Evolutionary conservation across 768 basidiomycete species (phyloP).

Genomic region (Vararia minispora): DNA sequence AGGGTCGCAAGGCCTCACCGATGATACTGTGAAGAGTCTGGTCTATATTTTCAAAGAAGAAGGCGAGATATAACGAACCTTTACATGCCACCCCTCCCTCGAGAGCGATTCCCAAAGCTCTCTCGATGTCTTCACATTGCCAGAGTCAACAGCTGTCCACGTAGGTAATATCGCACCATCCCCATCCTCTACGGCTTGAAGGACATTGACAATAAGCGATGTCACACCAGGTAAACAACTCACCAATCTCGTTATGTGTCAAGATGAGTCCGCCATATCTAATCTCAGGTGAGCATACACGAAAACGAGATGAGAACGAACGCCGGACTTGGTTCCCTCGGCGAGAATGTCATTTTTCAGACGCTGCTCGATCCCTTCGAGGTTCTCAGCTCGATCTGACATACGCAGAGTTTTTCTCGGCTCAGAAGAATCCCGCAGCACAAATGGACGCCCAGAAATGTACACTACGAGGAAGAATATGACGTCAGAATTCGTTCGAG

Average conservation of each 20-base stretch:
- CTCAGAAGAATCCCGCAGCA: constrained; percentile 77
- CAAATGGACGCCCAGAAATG: constrained; percentile 87
- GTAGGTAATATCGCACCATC: constrained; percentile 81
- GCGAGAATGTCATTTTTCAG: constrained; percentile 86
- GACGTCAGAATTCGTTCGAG: no score
- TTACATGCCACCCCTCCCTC: constrained; percentile 83
- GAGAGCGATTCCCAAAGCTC: constrained; percentile 81
- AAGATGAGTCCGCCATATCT: constrained; percentile 86
- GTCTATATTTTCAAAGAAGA: neutral
- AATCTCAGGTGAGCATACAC: constrained; percentile 2
- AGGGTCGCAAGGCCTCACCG: constrained; percentile 34
- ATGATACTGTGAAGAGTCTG: constrained; percentile 42
- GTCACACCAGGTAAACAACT: constrained; percentile 13
- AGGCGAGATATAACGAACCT: constrained; percentile 35
- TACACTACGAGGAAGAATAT: constrained; percentile 40
- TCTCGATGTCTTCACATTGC: constrained; percentile 74
- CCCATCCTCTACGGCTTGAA: constrained; percentile 42
- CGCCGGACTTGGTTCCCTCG: constrained; percentile 58
- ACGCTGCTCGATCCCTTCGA: constrained; percentile 85
- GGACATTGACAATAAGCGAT: constrained; percentile 10
- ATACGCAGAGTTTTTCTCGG: constrained; percentile 69
- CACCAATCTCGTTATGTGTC: constrained; percentile 88
- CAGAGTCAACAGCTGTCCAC: constrained; percentile 83
- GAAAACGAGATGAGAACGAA: constrained; percentile 6
- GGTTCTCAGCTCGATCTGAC: constrained; percentile 88